phyloP scores from a whole-genome alignment of 345 rosid species.

The Combretum micranthum region DNA sequence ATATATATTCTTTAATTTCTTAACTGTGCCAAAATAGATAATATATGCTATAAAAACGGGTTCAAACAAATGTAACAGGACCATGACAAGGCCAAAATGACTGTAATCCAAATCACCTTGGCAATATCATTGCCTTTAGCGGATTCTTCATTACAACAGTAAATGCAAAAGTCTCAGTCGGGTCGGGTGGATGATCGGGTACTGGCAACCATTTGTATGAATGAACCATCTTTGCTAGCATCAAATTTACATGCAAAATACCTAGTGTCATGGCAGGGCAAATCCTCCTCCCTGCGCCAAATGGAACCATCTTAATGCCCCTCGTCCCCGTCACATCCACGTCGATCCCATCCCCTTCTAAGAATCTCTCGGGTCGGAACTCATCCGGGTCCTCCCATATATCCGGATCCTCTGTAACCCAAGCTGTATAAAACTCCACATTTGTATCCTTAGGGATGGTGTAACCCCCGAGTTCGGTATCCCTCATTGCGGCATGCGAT shows the following conservation, averaged over 20 bases:
- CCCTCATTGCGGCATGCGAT: slow-evolving; percentile 61
- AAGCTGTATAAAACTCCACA: slow-evolving; percentile 92
- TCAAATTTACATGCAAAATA: slow-evolving; percentile 49
- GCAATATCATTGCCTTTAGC: slow-evolving; percentile 55
- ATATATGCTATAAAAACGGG: no score
- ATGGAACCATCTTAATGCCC: slow-evolving; percentile 72
- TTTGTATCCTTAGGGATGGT: slow-evolving; percentile 51
- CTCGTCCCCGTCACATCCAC: slow-evolving; percentile 84
- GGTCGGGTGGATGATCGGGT: slow-evolving; percentile 63
- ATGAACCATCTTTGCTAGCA: slow-evolving; percentile 85
- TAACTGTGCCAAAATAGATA: no score
- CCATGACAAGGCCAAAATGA: no score
- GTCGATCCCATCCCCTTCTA: slow-evolving; percentile 67
- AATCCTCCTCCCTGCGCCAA: slow-evolving; percentile 89
- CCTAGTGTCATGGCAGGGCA: slow-evolving; percentile 91
- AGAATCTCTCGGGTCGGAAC: slow-evolving; percentile 80
- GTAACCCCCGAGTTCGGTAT: slow-evolving; percentile 73
- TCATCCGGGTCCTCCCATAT: slow-evolving; percentile 64
- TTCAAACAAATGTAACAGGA: no score
- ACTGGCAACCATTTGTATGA: slow-evolving; percentile 67
- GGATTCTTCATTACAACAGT: slow-evolving; percentile 91
- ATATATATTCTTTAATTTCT: no score
- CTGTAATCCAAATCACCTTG: slow-evolving; percentile 26
- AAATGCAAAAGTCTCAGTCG: slow-evolving; percentile 78
- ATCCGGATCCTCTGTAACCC: slow-evolving; percentile 80